These are phyloP conservation scores for Urochloa ruziziensis DNA, from an alignment of 176 grass and related monocot genomes.

Conservation along the genomic window DNA sequence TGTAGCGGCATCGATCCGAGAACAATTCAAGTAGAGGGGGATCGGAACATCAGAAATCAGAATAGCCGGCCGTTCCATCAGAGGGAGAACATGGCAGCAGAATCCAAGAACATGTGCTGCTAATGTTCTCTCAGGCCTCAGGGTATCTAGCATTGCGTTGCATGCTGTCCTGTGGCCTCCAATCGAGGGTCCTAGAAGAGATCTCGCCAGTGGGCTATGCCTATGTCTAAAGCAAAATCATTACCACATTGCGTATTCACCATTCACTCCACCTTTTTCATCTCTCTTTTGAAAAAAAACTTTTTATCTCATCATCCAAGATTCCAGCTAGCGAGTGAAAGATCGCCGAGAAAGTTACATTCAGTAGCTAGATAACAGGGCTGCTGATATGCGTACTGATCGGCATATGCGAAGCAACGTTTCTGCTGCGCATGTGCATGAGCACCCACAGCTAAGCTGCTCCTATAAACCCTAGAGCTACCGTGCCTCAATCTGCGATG, in stretches of 20 bases:
- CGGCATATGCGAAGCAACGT: constrained; percentile 9
- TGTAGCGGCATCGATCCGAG: neutral
- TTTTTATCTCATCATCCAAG: too few species aligned
- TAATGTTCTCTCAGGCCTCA: neutral
- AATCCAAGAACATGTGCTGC: constrained; percentile 36
- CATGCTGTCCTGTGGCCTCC: neutral
- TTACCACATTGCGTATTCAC: constrained; percentile 9
- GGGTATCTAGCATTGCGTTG: neutral
- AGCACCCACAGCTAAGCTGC: neutral
- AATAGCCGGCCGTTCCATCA: constrained; percentile 20
- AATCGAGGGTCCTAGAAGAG: neutral
- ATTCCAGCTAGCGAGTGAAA: neutral
- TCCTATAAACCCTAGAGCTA: neutral
- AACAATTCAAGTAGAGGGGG: neutral
- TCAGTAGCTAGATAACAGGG: neutral
- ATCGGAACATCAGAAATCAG: constrained; percentile 24
- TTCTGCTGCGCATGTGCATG: constrained; percentile 36
- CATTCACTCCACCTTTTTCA: neutral
- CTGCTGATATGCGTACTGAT: neutral
- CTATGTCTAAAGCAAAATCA: constrained; percentile 18
- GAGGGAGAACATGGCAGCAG: neutral
- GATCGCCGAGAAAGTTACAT: neutral
- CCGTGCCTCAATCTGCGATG: neutral
- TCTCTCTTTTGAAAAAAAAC: too few species aligned
- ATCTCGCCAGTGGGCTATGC: neutral